A percentile compares a stretch with the other conserved stretches of the same genome.
Conservation (phyloP, 139 green algal genomes). For the Chlamydomonas sp. region DNA sequence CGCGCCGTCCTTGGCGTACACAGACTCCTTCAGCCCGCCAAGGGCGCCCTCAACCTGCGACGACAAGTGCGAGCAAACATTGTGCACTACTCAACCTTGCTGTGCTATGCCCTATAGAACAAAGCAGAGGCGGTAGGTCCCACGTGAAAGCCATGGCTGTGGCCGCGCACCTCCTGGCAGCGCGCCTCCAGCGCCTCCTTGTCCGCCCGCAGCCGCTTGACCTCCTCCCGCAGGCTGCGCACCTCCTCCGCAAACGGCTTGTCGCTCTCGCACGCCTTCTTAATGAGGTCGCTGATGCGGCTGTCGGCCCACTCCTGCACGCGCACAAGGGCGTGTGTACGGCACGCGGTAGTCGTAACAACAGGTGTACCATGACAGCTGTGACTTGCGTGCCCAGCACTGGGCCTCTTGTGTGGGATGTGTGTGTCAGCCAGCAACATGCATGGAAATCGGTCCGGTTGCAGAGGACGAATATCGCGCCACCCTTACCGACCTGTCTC, state of each 20-base stretch:
- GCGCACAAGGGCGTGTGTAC: not conserved
- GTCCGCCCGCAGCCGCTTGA: slow-evolving; percentile 31
- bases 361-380: too few species aligned
- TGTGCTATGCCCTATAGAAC: too few species aligned
- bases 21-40: slow-evolving; percentile 19
- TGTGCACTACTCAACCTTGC: too few species aligned
- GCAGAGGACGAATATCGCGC: too few species aligned
- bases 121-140: too few species aligned
- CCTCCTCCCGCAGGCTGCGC: slow-evolving; percentile 32
- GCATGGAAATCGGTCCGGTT: too few species aligned
- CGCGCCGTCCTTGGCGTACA: slow-evolving; percentile 29
- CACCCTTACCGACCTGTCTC: not conserved
- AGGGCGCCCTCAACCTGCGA: slow-evolving; percentile 11
- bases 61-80: too few species aligned
- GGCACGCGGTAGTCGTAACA: not conserved
- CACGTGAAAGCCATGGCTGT: too few species aligned
- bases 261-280: slow-evolving; percentile 38
- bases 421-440: too few species aligned
- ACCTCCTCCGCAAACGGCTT: slow-evolving; percentile 42
- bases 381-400: too few species aligned
- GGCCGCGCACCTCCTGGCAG: slow-evolving; percentile 1
- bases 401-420: too few species aligned
- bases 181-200: slow-evolving; percentile 29
- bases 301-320: slow-evolving; percentile 41
- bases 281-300: slow-evolving; percentile 44